A percentile compares a stretch with the other conserved stretches of the same genome.
Conservation (phyloP, 371 early-diverging fungal species). For the Nematocida minor region DNA sequence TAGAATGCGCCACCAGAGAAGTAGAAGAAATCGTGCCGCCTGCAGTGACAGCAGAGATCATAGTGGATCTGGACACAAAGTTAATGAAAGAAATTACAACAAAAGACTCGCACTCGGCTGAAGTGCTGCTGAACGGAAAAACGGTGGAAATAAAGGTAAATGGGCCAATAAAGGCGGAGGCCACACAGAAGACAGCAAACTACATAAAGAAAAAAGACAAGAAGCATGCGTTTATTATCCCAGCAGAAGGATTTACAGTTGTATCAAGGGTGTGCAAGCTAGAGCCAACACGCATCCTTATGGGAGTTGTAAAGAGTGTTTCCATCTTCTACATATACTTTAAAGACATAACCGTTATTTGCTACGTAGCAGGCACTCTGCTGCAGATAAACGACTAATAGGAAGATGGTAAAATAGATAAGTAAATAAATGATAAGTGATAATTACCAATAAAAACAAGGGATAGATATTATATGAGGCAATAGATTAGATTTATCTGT, state of each 20-base stretch:
- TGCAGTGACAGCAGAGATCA: not conserved
- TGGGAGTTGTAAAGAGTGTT: constrained; percentile 17
- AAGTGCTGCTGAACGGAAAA: not conserved
- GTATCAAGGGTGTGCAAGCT: constrained; percentile 1
- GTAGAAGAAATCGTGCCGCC: not conserved
- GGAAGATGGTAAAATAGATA: no score
- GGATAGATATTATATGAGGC: no score
- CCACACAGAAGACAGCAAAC: constrained; percentile 13
- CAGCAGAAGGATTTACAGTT: constrained; percentile 13
- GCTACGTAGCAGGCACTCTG: constrained; percentile 20
- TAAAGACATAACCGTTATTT: constrained; percentile 28
- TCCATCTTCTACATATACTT: constrained; percentile 35
- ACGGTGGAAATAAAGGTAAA: not conserved
- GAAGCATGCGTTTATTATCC: constrained; percentile 7
- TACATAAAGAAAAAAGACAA: constrained; percentile 8
- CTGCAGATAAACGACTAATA: not conserved
- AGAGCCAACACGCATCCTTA: constrained; percentile 3
- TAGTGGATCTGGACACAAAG: not conserved
- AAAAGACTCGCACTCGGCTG: not conserved
- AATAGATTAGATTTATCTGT: no score
- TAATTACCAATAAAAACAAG: no score
- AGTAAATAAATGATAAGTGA: not conserved
- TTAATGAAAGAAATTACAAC: not conserved
- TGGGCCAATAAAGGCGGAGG: constrained; percentile 11
- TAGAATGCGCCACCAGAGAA: constrained; percentile 1